Evolutionary conservation across 1,284 basidiomycete genomes (phyloP).

Genomic region (Erythrobasidium hasegawianum): DNA sequence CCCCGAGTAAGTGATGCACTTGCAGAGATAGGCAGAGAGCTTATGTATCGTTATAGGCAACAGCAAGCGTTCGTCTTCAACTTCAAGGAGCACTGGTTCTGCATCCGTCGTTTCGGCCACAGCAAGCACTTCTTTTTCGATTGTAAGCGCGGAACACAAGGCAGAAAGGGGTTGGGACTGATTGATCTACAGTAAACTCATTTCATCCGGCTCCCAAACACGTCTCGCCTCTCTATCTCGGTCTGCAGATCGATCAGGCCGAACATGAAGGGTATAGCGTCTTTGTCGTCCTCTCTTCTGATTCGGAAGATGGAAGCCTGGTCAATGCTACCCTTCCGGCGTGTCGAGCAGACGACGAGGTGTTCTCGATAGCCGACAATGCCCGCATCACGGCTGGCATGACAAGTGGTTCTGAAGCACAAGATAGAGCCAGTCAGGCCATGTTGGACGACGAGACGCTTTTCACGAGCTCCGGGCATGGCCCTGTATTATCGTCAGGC

Average conservation of each 20-base stretch:
- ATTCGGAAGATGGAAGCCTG: conserved; percentile 58
- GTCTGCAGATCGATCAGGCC: conserved; percentile 80
- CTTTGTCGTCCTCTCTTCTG: conserved; percentile 61
- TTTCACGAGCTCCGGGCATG: conserved; percentile 18
- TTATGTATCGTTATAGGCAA: conserved; percentile 44
- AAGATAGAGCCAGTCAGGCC: conserved; percentile 2
- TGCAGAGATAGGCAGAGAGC: neutral
- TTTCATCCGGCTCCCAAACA: conserved; percentile 68
- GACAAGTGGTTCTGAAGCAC: neutral
- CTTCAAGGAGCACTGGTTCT: conserved; percentile 81
- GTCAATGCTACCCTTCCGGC: conserved; percentile 55
- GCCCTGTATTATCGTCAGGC: conserved; percentile 14
- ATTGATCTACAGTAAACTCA: conserved; percentile 82
- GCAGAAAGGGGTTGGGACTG: too few relatives aligned
- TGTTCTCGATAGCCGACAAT: conserved; percentile 21
- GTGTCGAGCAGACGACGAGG: conserved; percentile 16
- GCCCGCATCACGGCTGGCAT: conserved; percentile 8
- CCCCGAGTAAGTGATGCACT: conserved; percentile 60
- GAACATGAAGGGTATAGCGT: conserved; percentile 89
- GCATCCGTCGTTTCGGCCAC: conserved; percentile 73
- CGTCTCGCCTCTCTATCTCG: conserved; percentile 76
- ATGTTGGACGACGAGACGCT: conserved; percentile 24
- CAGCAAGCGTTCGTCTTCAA: conserved; percentile 88
- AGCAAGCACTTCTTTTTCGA: conserved; percentile 48
- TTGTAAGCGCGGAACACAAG: conserved; percentile 1